Evolutionary conservation across 2,329 filamentous ascomycete species (phyloP).

Genomic region (Aureobasidium lini): DNA sequence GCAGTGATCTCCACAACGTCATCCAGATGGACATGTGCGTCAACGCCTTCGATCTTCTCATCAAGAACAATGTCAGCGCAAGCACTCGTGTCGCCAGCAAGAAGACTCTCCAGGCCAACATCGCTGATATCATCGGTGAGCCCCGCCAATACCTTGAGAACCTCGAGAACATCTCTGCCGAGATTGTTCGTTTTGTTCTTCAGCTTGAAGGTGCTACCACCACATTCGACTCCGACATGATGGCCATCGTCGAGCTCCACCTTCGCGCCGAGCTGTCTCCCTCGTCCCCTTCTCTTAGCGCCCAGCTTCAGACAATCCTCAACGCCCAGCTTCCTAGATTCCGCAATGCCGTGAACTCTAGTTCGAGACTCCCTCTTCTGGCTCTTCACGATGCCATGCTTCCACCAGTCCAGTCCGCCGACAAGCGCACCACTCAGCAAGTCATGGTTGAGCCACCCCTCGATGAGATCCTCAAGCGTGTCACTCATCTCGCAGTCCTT

Average conservation of each 20-base stretch:
- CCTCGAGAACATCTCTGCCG: slow-evolving; percentile 37
- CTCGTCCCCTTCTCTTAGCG: slow-evolving; percentile 22
- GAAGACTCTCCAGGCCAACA: slow-evolving; percentile 25
- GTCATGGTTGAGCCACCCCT: slow-evolving; percentile 10
- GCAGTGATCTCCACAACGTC: slow-evolving; percentile 45
- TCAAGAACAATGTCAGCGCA: slow-evolving; percentile 26
- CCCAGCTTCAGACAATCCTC: slow-evolving; percentile 25
- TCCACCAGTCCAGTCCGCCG: slow-evolving; percentile 18
- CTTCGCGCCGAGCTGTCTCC: slow-evolving; percentile 27
- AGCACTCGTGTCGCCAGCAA: slow-evolving; percentile 16
- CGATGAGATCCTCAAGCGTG: slow-evolving; percentile 61
- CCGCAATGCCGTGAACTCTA: slow-evolving; percentile 26
- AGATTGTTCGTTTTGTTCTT: slow-evolving; percentile 38
- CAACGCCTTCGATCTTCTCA: slow-evolving; percentile 39
- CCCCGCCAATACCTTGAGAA: slow-evolving; percentile 32
- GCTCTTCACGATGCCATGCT: slow-evolving; percentile 39
- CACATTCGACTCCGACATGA: slow-evolving; percentile 27
- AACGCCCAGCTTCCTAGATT: slow-evolving; percentile 28
- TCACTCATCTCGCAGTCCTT: slow-evolving; percentile 75
- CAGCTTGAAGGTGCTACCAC: slow-evolving; percentile 24
- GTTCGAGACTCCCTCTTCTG: slow-evolving; percentile 32
- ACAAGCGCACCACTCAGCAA: slow-evolving; percentile 13
- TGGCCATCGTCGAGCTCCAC: slow-evolving; percentile 29
- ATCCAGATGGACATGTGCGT: slow-evolving; percentile 50
- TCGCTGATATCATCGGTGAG: slow-evolving; percentile 35